phyloP scores from a whole-genome alignment of 495 filamentous ascomycete species.

The Aspergillus homomorphus region DNA sequence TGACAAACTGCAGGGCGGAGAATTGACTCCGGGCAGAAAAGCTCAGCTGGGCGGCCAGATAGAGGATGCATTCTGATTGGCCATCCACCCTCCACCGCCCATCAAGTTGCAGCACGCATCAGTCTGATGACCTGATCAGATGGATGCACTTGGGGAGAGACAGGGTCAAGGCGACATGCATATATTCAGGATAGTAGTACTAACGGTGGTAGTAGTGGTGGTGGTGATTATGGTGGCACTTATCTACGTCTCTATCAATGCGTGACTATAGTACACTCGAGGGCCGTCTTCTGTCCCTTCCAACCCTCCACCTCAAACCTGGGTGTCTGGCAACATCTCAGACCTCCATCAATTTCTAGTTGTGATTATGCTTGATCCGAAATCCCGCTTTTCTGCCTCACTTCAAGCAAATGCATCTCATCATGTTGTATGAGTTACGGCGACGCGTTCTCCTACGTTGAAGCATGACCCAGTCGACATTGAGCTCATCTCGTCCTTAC shows the following conservation, averaged over 20 bases:
- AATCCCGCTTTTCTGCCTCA: background rate
- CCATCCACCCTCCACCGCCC: background rate
- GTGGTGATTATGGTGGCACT: background rate
- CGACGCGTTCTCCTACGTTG: background rate
- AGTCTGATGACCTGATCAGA: background rate
- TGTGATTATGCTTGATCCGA: background rate
- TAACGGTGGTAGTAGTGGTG: too few relatives aligned
- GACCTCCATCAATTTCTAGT: background rate
- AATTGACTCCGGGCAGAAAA: conserved; percentile 4
- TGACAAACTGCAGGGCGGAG: conserved; percentile 9
- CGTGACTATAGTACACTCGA: background rate
- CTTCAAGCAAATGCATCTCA: background rate
- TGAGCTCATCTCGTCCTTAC: background rate
- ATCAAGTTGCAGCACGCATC: background rate
- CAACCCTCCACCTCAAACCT: background rate
- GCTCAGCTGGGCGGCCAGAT: background rate
- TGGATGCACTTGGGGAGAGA: background rate
- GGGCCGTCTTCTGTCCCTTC: background rate
- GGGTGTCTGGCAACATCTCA: background rate
- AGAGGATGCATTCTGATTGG: background rate
- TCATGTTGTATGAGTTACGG: background rate
- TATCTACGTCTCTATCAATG: background rate
- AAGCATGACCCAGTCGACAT: background rate
- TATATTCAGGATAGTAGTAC: background rate
- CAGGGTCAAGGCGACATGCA: background rate